phyloP scores from a whole-genome alignment of 306 rosid genomes.

The Ceratonia siliqua region DNA sequence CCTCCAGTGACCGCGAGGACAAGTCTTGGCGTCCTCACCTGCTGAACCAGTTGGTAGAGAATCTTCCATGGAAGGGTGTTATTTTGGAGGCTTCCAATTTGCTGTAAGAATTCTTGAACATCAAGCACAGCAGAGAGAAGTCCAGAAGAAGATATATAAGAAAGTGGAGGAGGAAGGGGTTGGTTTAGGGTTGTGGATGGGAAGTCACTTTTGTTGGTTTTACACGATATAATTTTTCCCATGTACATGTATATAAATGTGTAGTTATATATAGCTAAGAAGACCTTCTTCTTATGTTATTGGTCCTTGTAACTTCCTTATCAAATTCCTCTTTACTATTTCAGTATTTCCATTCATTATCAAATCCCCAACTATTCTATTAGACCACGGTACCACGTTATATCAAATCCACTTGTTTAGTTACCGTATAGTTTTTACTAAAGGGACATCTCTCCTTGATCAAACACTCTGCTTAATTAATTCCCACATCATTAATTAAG shows the following conservation, averaged over 20 bases:
- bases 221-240: conserved; percentile 74
- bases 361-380: conserved; percentile 26
- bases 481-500: conserved; percentile 34
- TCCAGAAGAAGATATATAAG: conserved; percentile 58
- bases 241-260: conserved; percentile 21
- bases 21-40: conserved; percentile 52
- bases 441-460: conserved; percentile 72
- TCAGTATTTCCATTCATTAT: conserved; percentile 11
- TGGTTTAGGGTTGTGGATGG: conserved; percentile 98
- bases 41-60: conserved; percentile 40
- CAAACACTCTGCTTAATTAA: conserved; percentile 30
- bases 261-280: conserved; percentile 17
- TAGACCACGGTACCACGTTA: conserved; percentile 39
- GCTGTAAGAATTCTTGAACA: conserved; percentile 38
- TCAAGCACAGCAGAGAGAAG: conserved; percentile 42
- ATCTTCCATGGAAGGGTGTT: conserved; percentile 55
- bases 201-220: conserved; percentile 99
- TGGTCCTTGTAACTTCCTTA: conserved; percentile 22
- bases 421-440: conserved; percentile 60
- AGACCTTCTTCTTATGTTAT: conserved; percentile 32
- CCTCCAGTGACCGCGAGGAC: conserved; percentile 94
- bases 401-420: conserved; percentile 45
- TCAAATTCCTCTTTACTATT: conserved; percentile 33
- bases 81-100: conserved; percentile 18
- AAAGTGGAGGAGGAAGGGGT: conserved; percentile 58